These are phyloP conservation scores for Termitomyces sp. DNA, from an alignment of 768 basidiomycete species.

Conservation along the genomic window DNA sequence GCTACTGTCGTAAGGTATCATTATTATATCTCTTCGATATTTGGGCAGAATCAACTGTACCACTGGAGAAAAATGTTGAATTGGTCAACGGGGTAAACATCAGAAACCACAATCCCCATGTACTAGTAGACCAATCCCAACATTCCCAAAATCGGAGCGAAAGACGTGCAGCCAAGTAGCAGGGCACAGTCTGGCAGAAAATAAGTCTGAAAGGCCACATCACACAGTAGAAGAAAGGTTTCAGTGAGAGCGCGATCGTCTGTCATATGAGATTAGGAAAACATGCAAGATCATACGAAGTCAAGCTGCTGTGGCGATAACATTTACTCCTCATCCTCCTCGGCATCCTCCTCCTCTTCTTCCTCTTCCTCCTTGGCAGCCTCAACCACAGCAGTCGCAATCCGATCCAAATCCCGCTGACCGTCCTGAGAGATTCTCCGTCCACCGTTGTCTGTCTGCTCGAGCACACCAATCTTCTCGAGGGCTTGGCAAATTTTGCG, in stretches of 20 bases:
- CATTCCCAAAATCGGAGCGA: neutral
- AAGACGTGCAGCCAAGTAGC: neutral
- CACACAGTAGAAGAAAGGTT: conserved; percentile 11
- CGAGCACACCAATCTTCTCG: conserved; percentile 98
- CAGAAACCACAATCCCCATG: no score
- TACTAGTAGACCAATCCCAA: neutral
- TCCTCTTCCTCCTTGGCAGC: conserved; percentile 67
- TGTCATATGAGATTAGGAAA: conserved; percentile 29
- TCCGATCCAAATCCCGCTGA: conserved; percentile 91
- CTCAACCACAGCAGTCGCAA: conserved; percentile 86
- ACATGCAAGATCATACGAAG: conserved; percentile 34
- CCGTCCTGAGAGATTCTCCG: conserved; percentile 96
- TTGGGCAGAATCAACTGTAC: no score
- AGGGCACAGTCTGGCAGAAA: no score
- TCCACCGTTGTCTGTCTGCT: conserved; percentile 89
- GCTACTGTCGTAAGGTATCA: no score
- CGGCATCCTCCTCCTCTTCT: conserved; percentile 70
- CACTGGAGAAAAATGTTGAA: no score
- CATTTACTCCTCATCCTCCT: conserved; percentile 54
- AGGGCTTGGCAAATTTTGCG: conserved; percentile 94
- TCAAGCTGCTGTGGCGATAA: conserved; percentile 11
- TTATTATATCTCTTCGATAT: no score
- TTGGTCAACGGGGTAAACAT: no score
- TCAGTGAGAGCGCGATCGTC: conserved; percentile 34
- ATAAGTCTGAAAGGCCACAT: neutral